Conservation (phyloP, 768 basidiomycete genomes). For the Leccinellum luteum region DNA sequence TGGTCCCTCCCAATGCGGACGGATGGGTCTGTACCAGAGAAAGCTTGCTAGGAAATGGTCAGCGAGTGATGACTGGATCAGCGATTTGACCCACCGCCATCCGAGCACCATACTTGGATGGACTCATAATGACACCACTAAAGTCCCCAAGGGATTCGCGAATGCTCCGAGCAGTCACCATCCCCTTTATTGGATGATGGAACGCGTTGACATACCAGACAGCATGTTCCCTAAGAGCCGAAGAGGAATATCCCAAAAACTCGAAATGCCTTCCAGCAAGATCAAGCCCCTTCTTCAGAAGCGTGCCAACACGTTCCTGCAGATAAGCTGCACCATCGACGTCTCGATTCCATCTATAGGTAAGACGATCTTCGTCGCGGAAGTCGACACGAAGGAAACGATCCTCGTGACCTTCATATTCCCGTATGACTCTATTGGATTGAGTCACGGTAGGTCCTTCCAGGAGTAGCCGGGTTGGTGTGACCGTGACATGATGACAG, state of each 20-base stretch:
- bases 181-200: slow-evolving; percentile 39
- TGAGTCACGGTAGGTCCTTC: slow-evolving; percentile 77
- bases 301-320: slow-evolving; percentile 53
- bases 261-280: slow-evolving; percentile 73
- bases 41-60: slow-evolving; percentile 52
- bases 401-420: slow-evolving; percentile 56
- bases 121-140: slow-evolving; percentile 48
- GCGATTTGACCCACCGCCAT: slow-evolving; percentile 41
- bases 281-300: slow-evolving; percentile 61
- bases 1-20: slow-evolving; percentile 52
- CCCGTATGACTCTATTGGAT: slow-evolving; percentile 78
- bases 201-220: slow-evolving; percentile 83
- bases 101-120: slow-evolving; percentile 82
- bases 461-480: slow-evolving; percentile 68
- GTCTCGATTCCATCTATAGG: slow-evolving; percentile 67
- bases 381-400: slow-evolving; percentile 83
- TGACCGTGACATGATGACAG: slow-evolving; percentile 76
- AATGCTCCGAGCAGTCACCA: slow-evolving; percentile 56
- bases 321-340: slow-evolving; percentile 60
- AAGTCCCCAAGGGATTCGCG: slow-evolving; percentile 70
- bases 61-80: background rate
- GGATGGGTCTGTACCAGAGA: slow-evolving; percentile 78
- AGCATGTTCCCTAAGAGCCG: slow-evolving; percentile 73
- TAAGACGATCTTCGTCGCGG: slow-evolving; percentile 77
- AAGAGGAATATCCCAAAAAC: slow-evolving; percentile 80